Evolutionary conservation across 1,284 basidiomycete species (phyloP), one percentile per base, ranked within the genome.

Genomic region (Gymnopus androsaceus): DNA sequence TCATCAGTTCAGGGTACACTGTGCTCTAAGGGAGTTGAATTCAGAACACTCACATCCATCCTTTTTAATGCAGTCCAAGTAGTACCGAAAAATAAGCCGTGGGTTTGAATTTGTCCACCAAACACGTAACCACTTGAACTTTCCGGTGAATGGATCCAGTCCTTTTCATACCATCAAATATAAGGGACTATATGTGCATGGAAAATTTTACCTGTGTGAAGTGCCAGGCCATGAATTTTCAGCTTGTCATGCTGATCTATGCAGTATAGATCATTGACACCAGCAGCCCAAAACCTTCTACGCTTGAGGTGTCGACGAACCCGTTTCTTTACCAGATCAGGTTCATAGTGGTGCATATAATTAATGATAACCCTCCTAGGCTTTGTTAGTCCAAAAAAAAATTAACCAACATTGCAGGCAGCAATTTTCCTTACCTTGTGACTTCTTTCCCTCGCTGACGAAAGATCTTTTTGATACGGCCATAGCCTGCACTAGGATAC

Each of bases 81-180:
- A 75, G 42, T 70, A 75, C 0, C 58, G 60, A 2, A 58, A 48
- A 38, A 78, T 68, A 0, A 76, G 63, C 0, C 65, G 57, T 1
- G 75, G 72, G 49, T 79, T 76, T 0, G 47, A 57, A 42, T 78
- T 76, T 1, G 64, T 74, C 73, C 72, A 77, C 76, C 73, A 78
- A 8, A 75, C 64, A 34, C 66, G 70, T 30, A 72, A 31, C 73
- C 75, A 79, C 3, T 63, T 33, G 14, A 72, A 63, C 0, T 40
- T 27, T 0, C 73, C 71, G 23, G 65, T 34, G 51, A 64, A 72
- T 5, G 72, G 68, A 38, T 79, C 74, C 6, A 72, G n/a, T n/a
- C n/a, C n/a, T n/a, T n/a, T n/a, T n/a, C n/a, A n/a, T n/a, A n/a
- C n/a, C n/a, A n/a, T n/a, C n/a, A n/a, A n/a, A n/a, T n/a, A n/a